Evolutionary conservation across 495 filamentous ascomycete species (phyloP).

Genomic region (Parachaetomium inaequale): DNA sequence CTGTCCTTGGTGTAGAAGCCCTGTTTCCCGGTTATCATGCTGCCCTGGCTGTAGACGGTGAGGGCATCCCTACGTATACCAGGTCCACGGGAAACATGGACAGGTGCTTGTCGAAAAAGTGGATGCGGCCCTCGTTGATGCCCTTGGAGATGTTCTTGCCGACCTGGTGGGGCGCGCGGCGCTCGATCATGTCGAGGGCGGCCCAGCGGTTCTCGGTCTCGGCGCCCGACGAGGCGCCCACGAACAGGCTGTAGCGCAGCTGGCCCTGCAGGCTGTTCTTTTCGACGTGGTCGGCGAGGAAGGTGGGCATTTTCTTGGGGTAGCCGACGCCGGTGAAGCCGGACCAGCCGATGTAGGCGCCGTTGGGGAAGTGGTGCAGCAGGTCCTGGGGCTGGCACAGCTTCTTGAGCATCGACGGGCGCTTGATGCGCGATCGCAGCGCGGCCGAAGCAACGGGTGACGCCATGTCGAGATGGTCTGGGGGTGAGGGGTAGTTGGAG

Average conservation of each 20-base stretch:
- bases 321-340: slow-evolving; percentile 92
- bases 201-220: slow-evolving; percentile 95
- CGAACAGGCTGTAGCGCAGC: slow-evolving; percentile 80
- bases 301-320: slow-evolving; percentile 82
- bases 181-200: slow-evolving; percentile 79
- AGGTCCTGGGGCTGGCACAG: slow-evolving; percentile 75
- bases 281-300: slow-evolving; percentile 84
- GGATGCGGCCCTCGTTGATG: slow-evolving; percentile 83
- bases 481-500: not conserved
- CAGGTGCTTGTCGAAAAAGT: slow-evolving; percentile 91
- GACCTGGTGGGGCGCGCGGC: slow-evolving; percentile 81
- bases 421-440: slow-evolving; percentile 67
- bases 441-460: slow-evolving; percentile 62
- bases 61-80: slow-evolving; percentile 50
- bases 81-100: slow-evolving; percentile 91
- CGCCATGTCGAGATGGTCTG: slow-evolving; percentile 31
- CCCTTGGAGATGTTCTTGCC: slow-evolving; percentile 89
- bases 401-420: slow-evolving; percentile 76
- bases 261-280: slow-evolving; percentile 82
- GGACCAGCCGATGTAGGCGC: slow-evolving; percentile 81
- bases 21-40: slow-evolving; percentile 10
- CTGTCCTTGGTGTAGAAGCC: slow-evolving; percentile 80
- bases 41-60: not conserved
- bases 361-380: slow-evolving; percentile 75
- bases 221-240: slow-evolving; percentile 82